Evolutionary conservation across 148 eudicot species (phyloP).

Genomic region (Chenopodium quinoa): DNA sequence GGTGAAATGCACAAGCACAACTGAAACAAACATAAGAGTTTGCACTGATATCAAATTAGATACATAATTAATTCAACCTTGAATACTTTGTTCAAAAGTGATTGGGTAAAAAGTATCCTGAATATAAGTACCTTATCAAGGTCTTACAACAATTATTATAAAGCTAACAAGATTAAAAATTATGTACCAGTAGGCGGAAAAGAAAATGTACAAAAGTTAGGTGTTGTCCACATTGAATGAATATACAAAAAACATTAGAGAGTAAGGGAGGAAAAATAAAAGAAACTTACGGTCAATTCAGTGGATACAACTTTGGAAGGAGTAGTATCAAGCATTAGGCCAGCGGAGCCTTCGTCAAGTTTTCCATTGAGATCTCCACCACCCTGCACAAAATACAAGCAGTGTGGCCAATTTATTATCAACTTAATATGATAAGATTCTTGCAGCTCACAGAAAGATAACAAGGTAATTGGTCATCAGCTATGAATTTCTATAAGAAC

Average conservation of each 20-base stretch:
- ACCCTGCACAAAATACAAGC: slow-evolving; percentile 37
- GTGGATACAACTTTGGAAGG: slow-evolving; percentile 93
- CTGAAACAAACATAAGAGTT: neutral
- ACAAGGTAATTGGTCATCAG: too few species aligned
- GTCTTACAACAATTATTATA: neutral
- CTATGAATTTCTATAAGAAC: neutral
- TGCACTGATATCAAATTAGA: neutral
- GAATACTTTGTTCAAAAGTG: neutral
- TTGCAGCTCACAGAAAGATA: too few species aligned
- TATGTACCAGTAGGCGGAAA: neutral
- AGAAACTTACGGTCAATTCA: slow-evolving; percentile 72
- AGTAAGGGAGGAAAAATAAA: neutral
- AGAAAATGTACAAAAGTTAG: neutral
- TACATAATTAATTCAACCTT: neutral
- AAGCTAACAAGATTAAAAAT: neutral
- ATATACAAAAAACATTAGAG: too few species aligned
- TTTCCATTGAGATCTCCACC: slow-evolving; percentile 73
- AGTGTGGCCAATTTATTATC: neutral
- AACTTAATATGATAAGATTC: neutral
- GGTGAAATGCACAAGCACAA: neutral
- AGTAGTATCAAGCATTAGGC: slow-evolving; percentile 72
- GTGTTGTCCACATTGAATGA: neutral
- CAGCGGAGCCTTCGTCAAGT: slow-evolving; percentile 73
- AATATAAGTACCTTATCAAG: neutral
- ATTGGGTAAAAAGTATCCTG: neutral